Evolutionary conservation across 345 rosid species (phyloP), one percentile per base, ranked within the genome.

Genomic region (Citrus cavaleriei): DNA sequence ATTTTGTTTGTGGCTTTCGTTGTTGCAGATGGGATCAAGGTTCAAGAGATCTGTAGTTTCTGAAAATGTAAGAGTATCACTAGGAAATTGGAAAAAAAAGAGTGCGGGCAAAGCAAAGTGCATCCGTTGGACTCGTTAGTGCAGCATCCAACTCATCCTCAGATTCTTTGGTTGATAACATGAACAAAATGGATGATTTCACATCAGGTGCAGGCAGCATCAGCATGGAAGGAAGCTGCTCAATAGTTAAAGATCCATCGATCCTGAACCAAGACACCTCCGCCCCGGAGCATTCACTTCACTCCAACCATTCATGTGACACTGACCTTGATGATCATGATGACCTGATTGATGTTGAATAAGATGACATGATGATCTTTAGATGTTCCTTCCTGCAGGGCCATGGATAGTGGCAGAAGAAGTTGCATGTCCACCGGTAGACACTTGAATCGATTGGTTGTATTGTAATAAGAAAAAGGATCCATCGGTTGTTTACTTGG

Each of bases 21-120:
- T 74, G 5, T 46, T 77, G 73, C 76, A 91, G 95, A 91, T 91
- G 95, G 93, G 93, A 25, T 86, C 89, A 5, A 86, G 76, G 77
- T 86, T 86, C 78, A 86, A 86, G 46, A 90, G 75, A 27, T 63
- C 89, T 1, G 83, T 91, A 37, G 75, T 91, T 10, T 84, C 95
- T 3, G 93, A 91, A 76, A 74, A 70, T 13, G 86, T 88, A 64
- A 89, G 93, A 79, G 37, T 24, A 7, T 88, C 92, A 0, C 80
- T 91, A 4, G 78, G 86, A 1, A 80, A 87, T 34, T 91, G 95
- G 95, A 81, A 80, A 64, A 64, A 79, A 80, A 72, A 81, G 91
- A 79, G 91, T 84, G 59, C 83, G 70, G 80, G 84, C 83, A 18
- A 87, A 74, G 81, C 83, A 82, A 2, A 37, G 75, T 72, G 25